A percentile compares a stretch with the other conserved stretches of the same genome.
Conservation (phyloP, 2,329 filamentous ascomycete species). For the Oidium heveae region DNA sequence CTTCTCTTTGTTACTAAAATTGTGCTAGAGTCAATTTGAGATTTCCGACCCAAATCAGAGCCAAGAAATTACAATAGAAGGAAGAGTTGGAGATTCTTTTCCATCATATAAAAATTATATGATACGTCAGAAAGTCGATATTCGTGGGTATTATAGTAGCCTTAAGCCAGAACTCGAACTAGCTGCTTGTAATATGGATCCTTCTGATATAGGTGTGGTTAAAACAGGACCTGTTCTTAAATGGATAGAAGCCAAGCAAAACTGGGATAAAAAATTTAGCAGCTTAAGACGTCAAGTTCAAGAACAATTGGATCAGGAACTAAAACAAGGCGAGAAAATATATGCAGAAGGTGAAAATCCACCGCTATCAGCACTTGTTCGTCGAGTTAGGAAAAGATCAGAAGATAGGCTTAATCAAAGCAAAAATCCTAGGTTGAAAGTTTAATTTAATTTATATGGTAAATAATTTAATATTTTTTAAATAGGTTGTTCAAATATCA, state of each 20-base stretch:
- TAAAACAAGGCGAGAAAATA: constrained; percentile 42
- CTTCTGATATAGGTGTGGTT: constrained; percentile 46
- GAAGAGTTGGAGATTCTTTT: constrained; percentile 65
- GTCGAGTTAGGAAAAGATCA: constrained; percentile 22
- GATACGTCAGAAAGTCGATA: constrained; percentile 70
- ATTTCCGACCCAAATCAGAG: too few species aligned
- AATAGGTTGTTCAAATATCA: too few species aligned
- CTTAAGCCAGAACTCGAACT: constrained; percentile 40
- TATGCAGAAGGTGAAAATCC: constrained; percentile 51
- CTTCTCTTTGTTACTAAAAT: background rate
- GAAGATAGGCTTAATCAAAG: background rate
- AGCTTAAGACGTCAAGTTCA: constrained; percentile 46
- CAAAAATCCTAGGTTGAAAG: too few species aligned
- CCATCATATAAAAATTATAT: constrained; percentile 64
- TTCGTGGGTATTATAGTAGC: constrained; percentile 47
- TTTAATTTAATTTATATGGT: too few species aligned
- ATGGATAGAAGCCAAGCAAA: constrained; percentile 51
- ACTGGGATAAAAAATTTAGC: constrained; percentile 51
- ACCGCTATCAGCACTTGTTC: constrained; percentile 62
- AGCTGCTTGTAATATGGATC: constrained; percentile 34
- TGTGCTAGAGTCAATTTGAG: background rate
- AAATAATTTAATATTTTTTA: too few species aligned
- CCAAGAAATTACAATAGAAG: constrained; percentile 13
- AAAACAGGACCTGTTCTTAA: constrained; percentile 58
- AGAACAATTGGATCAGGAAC: constrained; percentile 46